phyloP scores from a whole-genome alignment of 2,329 filamentous ascomycete genomes.

The Arthrobotrys iridis region DNA sequence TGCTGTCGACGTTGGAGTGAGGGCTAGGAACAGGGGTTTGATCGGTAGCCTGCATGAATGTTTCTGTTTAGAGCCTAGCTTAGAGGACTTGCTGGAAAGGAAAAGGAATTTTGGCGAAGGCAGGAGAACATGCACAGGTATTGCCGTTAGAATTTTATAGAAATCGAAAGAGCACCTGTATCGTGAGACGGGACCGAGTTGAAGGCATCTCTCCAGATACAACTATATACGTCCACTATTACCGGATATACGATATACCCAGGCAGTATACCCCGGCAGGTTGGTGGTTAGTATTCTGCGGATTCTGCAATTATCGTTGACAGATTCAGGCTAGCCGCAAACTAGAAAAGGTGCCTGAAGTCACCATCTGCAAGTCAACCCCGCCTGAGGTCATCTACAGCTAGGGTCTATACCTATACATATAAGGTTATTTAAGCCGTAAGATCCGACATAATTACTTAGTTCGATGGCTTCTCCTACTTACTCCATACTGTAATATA shows the following conservation, averaged over 20 bases:
- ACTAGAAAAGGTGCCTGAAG: conserved; percentile 29
- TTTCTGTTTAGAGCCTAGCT: background rate
- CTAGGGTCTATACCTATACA: too few species aligned
- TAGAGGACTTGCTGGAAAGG: background rate
- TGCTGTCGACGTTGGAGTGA: background rate
- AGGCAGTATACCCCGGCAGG: too few species aligned
- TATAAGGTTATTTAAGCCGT: too few species aligned
- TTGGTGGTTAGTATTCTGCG: too few species aligned
- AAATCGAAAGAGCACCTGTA: background rate
- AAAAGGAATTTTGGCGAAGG: too few species aligned
- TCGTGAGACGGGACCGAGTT: background rate
- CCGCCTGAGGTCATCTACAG: background rate
- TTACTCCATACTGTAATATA: too few species aligned
- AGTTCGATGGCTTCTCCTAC: too few species aligned
- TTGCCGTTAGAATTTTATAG: background rate
- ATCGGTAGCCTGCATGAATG: background rate
- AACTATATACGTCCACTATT: background rate
- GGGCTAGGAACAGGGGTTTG: background rate
- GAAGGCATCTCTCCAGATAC: background rate
- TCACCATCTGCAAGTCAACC: background rate
- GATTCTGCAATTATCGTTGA: background rate
- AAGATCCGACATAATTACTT: too few species aligned
- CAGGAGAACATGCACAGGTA: background rate
- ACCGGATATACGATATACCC: background rate
- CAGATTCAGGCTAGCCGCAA: conserved; percentile 4